phyloP scores from a whole-genome alignment of 345 rosid species.

The Citrus reticulata region DNA sequence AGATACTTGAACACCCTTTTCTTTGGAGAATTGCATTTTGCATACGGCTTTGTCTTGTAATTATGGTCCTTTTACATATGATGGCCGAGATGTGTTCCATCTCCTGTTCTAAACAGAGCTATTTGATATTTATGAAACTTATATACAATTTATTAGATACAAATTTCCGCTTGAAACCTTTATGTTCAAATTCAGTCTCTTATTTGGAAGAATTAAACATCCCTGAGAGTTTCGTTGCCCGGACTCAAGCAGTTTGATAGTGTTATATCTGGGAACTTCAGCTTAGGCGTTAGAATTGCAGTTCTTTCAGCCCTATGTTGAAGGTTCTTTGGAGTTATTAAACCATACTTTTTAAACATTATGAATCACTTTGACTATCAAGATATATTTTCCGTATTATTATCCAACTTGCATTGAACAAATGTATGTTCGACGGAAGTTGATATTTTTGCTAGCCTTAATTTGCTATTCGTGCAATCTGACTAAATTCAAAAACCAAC shows the following conservation, averaged over 20 bases:
- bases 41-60: background rate
- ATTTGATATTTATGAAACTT: background rate
- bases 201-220: background rate
- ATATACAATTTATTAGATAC: background rate
- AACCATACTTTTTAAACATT: background rate
- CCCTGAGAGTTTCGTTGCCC: background rate
- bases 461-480: background rate
- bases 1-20: background rate
- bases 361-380: background rate
- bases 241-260: background rate
- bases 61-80: background rate
- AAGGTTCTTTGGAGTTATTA: background rate
- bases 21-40: background rate
- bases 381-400: too few species aligned
- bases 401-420: background rate
- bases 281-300: background rate
- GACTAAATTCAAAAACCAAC: background rate
- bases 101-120: background rate
- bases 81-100: background rate
- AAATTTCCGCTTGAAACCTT: background rate
- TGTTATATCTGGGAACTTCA: background rate
- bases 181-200: background rate
- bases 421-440: background rate
- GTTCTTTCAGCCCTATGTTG: slow-evolving; percentile 3
- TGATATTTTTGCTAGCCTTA: background rate